A percentile compares a stretch with the other conserved stretches of the same genome.
phyloP scores from a whole-genome alignment of 2,329 filamentous ascomycete species.

The Samsoniella hepiali region DNA sequence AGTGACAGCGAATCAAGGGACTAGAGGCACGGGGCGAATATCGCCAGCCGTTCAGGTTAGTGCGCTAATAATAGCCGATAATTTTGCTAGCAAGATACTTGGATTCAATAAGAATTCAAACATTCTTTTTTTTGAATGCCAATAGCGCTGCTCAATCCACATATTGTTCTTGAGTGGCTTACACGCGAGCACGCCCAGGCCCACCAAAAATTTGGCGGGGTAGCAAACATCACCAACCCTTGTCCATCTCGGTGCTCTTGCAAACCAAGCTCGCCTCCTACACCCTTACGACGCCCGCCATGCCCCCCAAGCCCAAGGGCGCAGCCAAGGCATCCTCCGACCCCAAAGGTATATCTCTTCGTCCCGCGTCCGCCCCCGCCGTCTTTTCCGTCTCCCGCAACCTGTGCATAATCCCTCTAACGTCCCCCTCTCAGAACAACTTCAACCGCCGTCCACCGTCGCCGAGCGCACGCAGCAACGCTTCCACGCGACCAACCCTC shows the following conservation, averaged over 20 bases:
- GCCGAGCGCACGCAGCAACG: slow-evolving; percentile 46
- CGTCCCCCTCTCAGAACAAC: not conserved
- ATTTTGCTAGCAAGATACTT: not conserved
- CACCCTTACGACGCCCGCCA: not conserved
- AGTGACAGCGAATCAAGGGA: too few relatives aligned
- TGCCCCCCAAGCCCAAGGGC: slow-evolving; percentile 19
- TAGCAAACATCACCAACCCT: slow-evolving; percentile 14
- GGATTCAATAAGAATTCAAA: not conserved
- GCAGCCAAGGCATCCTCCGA: slow-evolving; percentile 13
- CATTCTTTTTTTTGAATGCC: not conserved
- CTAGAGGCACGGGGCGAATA: too few relatives aligned
- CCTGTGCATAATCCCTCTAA: not conserved
- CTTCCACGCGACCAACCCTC: slow-evolving; percentile 50
- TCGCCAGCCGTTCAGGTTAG: too few relatives aligned
- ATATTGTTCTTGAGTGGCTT: slow-evolving; percentile 9
- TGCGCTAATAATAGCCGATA: too few relatives aligned
- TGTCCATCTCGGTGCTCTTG: not conserved
- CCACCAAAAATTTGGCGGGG: slow-evolving; percentile 16
- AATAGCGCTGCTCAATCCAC: too few relatives aligned
- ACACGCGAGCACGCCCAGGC: not conserved
- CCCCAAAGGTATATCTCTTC: not conserved
- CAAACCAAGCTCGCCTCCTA: not conserved
- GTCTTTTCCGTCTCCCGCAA: not conserved
- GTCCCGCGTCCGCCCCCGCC: too few relatives aligned
- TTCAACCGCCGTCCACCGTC: slow-evolving; percentile 36